Evolutionary conservation across 331 rosid genomes (phyloP).

Genomic region (Quercus tomentella): DNA sequence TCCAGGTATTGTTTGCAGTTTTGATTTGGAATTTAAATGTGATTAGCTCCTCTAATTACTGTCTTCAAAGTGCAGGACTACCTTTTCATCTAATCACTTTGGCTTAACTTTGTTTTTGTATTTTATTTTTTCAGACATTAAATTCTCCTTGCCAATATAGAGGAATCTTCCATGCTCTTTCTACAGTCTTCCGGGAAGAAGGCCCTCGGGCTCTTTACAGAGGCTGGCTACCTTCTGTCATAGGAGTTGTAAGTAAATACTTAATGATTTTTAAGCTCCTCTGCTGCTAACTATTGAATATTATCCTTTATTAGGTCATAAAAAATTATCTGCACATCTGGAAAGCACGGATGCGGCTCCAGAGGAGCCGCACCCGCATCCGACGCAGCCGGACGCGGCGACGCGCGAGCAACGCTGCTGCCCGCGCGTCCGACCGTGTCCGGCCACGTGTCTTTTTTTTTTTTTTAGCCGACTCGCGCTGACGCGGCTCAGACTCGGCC

Average conservation of each 20-base stretch:
- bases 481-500: too few relatives aligned
- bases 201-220: slow-evolving; percentile 61
- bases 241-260: slow-evolving; percentile 63
- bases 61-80: neutral
- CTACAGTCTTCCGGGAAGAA: slow-evolving; percentile 66
- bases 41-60: neutral
- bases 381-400: too few relatives aligned
- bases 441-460: too few relatives aligned
- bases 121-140: slow-evolving; percentile 38
- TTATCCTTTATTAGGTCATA: neutral
- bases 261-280: neutral
- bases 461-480: too few relatives aligned
- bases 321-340: neutral
- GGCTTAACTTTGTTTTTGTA: slow-evolving; percentile 10
- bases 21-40: neutral
- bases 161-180: slow-evolving; percentile 68
- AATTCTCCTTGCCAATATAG: slow-evolving; percentile 54
- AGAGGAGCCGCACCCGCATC: too few relatives aligned
- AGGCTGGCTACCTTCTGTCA: slow-evolving; percentile 79
- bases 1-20: slow-evolving; percentile 29
- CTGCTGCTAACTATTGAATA: neutral
- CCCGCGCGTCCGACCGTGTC: too few relatives aligned
- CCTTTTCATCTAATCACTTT: neutral
- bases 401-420: too few relatives aligned
- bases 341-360: too few relatives aligned